Conservation (phyloP, 768 basidiomycete genomes). For the Daedalea quercina region DNA sequence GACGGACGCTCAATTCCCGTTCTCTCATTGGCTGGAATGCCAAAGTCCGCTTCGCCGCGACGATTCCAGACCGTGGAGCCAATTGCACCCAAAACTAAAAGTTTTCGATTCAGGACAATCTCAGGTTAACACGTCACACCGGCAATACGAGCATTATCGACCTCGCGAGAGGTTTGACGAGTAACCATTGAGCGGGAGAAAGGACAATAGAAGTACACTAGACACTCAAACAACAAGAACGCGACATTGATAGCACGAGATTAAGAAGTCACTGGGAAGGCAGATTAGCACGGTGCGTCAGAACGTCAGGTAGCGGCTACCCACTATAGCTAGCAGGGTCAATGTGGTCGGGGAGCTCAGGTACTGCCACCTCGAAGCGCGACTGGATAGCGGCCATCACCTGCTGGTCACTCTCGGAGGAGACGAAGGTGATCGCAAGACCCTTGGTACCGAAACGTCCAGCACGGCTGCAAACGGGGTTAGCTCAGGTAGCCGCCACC, state of each 20-base stretch:
- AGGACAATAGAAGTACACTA: conserved; percentile 3
- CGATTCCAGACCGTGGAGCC: too few species aligned
- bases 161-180: background rate
- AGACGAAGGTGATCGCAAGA: conserved; percentile 95
- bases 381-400: conserved; percentile 95
- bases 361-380: conserved; percentile 94
- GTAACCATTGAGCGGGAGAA: conserved; percentile 11
- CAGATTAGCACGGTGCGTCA: background rate
- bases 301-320: conserved; percentile 24
- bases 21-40: too few species aligned
- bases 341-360: conserved; percentile 89
- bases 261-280: conserved; percentile 16
- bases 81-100: too few species aligned
- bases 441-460: conserved; percentile 99
- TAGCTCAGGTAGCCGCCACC: background rate
- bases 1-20: too few species aligned
- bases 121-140: too few species aligned
- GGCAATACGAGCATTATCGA: background rate
- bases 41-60: too few species aligned
- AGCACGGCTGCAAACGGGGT: conserved; percentile 59
- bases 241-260: conserved; percentile 8
- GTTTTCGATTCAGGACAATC: too few species aligned
- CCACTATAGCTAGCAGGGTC: conserved; percentile 93
- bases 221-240: conserved; percentile 7
- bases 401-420: conserved; percentile 86